phyloP scores from a whole-genome alignment of 371 early-diverging fungal species.

The Apophysomyces ossiformis region DNA sequence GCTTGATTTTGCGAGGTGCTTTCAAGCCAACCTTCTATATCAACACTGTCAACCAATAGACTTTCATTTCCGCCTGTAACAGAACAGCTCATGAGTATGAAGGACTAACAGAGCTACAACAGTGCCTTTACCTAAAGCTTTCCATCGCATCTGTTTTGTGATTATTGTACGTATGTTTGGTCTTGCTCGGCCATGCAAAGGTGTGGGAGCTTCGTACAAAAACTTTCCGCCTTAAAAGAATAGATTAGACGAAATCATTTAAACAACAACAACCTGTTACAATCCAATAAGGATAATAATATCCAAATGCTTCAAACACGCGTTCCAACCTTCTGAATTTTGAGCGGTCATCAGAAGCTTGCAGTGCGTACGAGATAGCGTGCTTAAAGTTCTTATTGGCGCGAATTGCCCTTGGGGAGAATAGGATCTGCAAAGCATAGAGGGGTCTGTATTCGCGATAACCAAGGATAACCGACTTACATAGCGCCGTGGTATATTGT shows the following conservation, averaged over 20 bases:
- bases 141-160: neutral
- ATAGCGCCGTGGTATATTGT: neutral
- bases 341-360: neutral
- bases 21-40: neutral
- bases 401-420: neutral
- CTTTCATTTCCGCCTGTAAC: neutral
- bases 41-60: neutral
- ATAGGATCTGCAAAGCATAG: neutral
- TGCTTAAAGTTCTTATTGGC: neutral
- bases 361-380: neutral
- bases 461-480: neutral
- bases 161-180: neutral
- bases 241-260: neutral
- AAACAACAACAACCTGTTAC: neutral
- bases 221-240: neutral
- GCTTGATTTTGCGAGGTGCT: neutral
- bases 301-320: neutral
- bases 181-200: too few species aligned
- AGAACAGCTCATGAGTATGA: neutral
- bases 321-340: neutral
- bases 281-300: constrained; percentile 1
- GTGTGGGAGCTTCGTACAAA: neutral
- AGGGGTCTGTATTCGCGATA: neutral
- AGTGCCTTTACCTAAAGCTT: neutral
- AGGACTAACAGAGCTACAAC: too few species aligned